Conservation (phyloP, 2,329 filamentous ascomycete genomes). For the Rugonectria rugulosa region DNA sequence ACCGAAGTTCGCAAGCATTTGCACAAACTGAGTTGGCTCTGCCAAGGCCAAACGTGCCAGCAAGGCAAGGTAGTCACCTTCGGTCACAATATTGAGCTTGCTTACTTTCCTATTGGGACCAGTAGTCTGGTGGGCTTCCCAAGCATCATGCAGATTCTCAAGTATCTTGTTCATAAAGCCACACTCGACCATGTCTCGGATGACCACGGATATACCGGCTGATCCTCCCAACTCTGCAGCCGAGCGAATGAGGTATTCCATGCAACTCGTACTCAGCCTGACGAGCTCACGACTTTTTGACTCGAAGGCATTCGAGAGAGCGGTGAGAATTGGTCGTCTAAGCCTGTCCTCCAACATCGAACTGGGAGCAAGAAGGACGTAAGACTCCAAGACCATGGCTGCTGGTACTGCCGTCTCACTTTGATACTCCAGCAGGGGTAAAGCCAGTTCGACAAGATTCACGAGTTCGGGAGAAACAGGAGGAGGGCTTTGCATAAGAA, state of each 20-base stretch:
- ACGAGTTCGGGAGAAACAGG: slow-evolving; percentile 70
- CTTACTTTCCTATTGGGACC: slow-evolving; percentile 78
- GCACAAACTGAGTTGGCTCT: slow-evolving; percentile 72
- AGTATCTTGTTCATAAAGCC: slow-evolving; percentile 71
- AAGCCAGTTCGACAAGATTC: slow-evolving; percentile 66
- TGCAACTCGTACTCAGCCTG: slow-evolving; percentile 64
- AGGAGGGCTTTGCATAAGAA: slow-evolving; percentile 71
- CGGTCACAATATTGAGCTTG: slow-evolving; percentile 75
- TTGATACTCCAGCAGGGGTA: slow-evolving; percentile 72
- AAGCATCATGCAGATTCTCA: slow-evolving; percentile 70
- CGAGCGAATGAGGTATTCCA: slow-evolving; percentile 70
- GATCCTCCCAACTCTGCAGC: slow-evolving; percentile 69
- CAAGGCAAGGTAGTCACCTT: slow-evolving; percentile 86
- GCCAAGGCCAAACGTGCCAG: slow-evolving; percentile 80
- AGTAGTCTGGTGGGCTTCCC: slow-evolving; percentile 79
- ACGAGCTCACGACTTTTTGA: slow-evolving; percentile 65
- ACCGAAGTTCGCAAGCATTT: slow-evolving; percentile 59
- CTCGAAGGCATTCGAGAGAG: slow-evolving; percentile 58
- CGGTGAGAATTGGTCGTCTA: slow-evolving; percentile 58
- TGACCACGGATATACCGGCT: slow-evolving; percentile 67
- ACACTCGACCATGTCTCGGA: slow-evolving; percentile 69
- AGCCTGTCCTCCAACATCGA: slow-evolving; percentile 66
- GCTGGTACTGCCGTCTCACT: slow-evolving; percentile 69
- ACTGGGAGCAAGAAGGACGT: slow-evolving; percentile 74
- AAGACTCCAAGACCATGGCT: slow-evolving; percentile 72